Evolutionary conservation across 768 basidiomycete species (phyloP), one percentile per base, ranked within the genome.

Genomic region (Podaxis carcinomalis): DNA sequence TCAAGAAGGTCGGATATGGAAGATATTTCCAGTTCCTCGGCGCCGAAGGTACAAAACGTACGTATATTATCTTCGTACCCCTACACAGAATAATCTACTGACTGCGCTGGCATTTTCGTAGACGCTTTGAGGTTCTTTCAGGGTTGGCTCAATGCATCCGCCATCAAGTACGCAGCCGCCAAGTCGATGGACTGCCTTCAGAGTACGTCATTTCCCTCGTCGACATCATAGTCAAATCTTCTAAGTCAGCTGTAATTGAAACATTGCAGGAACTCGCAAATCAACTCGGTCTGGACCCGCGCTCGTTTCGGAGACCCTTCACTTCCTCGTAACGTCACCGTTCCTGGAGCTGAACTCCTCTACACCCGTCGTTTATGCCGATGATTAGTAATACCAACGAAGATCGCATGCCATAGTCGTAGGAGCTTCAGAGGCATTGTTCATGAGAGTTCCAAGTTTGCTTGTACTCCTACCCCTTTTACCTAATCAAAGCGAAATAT

Each of bases 81-180:
- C 21, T 49, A 23, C 47, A 11, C 11, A 13, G 3, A 49, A 49
- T 10, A 49, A 1, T 16, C 19, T 14, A 9, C 7, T 25, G 21
- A 49, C 25, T 16, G 23, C 9, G 25, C 23, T 13, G 47, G 21
- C 21, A 9, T 14, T 49, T 49, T 11, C 9, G 50, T 23, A 75
- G 75, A 64, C 2, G 67, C 60, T 36, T 67, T 74, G 13, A 69
- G 73, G 6, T 74, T 71, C 67, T 74, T 76, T 51, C 65, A 73
- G 28, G 76, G 72, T 9, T 79, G 76, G 78, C 64, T 79, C 3
- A 77, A 79, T 54, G 69, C 68, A 3, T 76, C 75, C 1, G 77
- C 77, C 46, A 69, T 70, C 37, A 72, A 73, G 54, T 74, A 75
- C 60, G 76, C n/a, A 76, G 75, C 19, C 66, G 68, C 58, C 75